Conservation (phyloP, 306 rosid species). For the Trifolium dubium region DNA sequence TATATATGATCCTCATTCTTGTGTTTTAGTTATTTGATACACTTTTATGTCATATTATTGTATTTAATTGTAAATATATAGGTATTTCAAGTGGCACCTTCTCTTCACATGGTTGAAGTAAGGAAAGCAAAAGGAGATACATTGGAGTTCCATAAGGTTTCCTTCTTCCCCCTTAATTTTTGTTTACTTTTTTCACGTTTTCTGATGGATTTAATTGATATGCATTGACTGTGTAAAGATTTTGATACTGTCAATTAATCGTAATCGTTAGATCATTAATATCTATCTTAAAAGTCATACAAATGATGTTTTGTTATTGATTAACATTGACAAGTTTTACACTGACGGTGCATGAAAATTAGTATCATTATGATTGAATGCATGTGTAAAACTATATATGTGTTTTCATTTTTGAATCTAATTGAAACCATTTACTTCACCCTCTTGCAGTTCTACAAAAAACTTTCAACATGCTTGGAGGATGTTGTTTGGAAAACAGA, state of each 20-base stretch:
- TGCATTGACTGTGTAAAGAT: background rate
- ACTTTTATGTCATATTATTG: constrained; percentile 16
- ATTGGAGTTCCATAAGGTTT: constrained; percentile 94
- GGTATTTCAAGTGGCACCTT: constrained; percentile 99
- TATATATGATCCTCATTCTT: constrained; percentile 4
- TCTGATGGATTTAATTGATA: background rate
- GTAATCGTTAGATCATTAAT: background rate
- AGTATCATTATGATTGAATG: too few relatives aligned
- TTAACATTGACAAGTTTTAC: background rate
- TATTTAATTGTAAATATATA: constrained; percentile 44
- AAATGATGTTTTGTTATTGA: background rate
- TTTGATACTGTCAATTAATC: too few relatives aligned
- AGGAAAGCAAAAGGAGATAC: constrained; percentile 99
- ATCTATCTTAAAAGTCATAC: background rate
- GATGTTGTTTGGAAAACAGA: constrained; percentile 97
- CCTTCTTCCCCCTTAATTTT: background rate
- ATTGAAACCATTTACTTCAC: constrained; percentile 21
- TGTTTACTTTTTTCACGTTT: background rate
- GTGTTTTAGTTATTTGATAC: constrained; percentile 9
- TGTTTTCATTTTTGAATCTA: background rate
- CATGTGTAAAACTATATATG: background rate
- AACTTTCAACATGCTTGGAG: constrained; percentile 74
- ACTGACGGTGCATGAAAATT: background rate
- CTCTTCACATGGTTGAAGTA: constrained; percentile 97
- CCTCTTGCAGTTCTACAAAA: constrained; percentile 82